phyloP scores from a whole-genome alignment of 495 filamentous ascomycete genomes.

The Chaetomium tenue region DNA sequence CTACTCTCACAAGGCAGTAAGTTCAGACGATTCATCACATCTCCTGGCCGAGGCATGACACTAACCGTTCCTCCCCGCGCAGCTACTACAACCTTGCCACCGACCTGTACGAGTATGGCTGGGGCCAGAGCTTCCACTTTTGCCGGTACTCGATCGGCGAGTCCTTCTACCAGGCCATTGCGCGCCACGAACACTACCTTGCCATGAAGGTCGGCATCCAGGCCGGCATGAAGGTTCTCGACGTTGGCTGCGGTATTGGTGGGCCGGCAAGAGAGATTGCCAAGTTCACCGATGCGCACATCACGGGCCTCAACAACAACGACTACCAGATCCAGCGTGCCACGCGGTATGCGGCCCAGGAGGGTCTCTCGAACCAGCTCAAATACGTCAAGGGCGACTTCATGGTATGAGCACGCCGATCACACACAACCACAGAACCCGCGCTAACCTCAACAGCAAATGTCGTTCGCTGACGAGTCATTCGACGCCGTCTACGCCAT shows the following conservation, averaged over 20 bases:
- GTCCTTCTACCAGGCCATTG: conserved; percentile 87
- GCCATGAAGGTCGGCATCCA: conserved; percentile 85
- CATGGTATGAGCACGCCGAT: conserved; percentile 59
- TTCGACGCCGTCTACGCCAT: conserved; percentile 99
- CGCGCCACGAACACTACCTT: conserved; percentile 97
- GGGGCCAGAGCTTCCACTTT: conserved; percentile 96
- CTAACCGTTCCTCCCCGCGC: conserved; percentile 19
- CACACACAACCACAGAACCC: too few relatives aligned
- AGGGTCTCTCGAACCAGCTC: conserved; percentile 78
- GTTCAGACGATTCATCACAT: conserved; percentile 34
- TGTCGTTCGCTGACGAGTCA: conserved; percentile 85
- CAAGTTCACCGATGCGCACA: conserved; percentile 87
- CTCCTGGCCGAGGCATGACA: neutral
- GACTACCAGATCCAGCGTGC: conserved; percentile 99
- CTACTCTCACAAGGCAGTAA: conserved; percentile 90
- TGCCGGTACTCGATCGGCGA: conserved; percentile 91
- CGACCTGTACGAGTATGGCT: conserved; percentile 96
- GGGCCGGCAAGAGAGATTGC: conserved; percentile 96
- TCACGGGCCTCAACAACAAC: conserved; percentile 97
- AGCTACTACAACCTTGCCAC: conserved; percentile 99
- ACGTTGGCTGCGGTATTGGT: conserved; percentile 97
- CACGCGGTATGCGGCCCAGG: conserved; percentile 75
- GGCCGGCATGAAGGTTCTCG: conserved; percentile 84
- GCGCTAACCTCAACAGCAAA: conserved; percentile 62
- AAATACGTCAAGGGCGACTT: conserved; percentile 95